Base-by-base conservation (phyloP, 2,329 filamentous ascomycete genomes). In the Zasmidium angulare region DNA sequence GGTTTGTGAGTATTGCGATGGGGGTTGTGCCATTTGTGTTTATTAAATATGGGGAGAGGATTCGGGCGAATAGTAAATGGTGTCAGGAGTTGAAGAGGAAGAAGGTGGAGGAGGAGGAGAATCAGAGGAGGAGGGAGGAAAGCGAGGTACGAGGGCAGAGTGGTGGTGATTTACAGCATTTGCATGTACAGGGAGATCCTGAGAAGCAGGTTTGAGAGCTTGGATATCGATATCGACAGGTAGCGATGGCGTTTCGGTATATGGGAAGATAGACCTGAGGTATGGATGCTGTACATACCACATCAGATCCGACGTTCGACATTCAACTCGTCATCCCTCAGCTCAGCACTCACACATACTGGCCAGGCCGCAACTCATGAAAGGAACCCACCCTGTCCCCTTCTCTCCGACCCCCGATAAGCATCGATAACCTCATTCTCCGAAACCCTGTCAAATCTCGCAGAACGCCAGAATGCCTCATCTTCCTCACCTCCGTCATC, bases 11-110 rank as follows among this genome's bases (percentile, higher is more conserved):
- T 60, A 55, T 82, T 21, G 73, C 69, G 3, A 75, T 86, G 63
- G 81, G 80, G 23, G 65, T 84, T 6, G 83, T 87, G 46, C 85
- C 84, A 0, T 85, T 87, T 67, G 69, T 80, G 1, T 86, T 88
- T 64, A 78, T 86, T 60, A 78, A 74, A 65, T 85, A 82, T 66
- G 82, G 82, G 0, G 75, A 76, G 21, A 68, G 60, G 58, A 84
- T 90, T 47, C 78, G 86, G 22, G 79, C 77, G 22, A 79, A 80
- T 11, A 86, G 82, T 53, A 81, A 77, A 60, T 89, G 89, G 66
- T 89, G 86, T 66, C 82, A 84, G 66, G 83, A 84, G 50, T 70
- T 89, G 56, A 77, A 77, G 55, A 74, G 82, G 71, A 74, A 77
- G 58, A 85, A 82, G 66, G 77, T 63, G 55, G 64, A 69, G 63